Conservation (phyloP, 768 basidiomycete genomes). For the Xerocomellus chrysenteron region DNA sequence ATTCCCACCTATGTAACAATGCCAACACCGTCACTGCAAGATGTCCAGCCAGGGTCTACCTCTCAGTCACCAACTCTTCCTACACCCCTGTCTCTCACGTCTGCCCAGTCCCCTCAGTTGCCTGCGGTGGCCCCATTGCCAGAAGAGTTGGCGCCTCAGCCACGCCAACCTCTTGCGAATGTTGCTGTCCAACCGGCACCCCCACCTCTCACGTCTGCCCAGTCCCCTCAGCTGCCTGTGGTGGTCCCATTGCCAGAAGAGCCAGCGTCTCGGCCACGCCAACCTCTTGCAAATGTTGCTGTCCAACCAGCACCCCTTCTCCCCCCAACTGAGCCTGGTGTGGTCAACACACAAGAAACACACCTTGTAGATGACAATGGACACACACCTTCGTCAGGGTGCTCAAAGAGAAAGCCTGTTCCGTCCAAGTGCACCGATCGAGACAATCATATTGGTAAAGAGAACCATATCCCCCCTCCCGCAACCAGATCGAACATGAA, state of each 20-base stretch:
- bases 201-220: neutral
- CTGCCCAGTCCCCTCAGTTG: too few relatives aligned
- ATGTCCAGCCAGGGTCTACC: too few relatives aligned
- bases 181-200: neutral
- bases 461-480: neutral
- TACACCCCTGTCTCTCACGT: neutral
- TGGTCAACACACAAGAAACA: neutral
- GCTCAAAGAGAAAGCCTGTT: neutral
- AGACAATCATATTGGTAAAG: neutral
- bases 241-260: too few relatives aligned
- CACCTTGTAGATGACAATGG: neutral
- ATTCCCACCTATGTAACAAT: too few relatives aligned
- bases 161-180: neutral
- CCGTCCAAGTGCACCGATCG: neutral
- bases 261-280: neutral
- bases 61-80: neutral
- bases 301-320: neutral
- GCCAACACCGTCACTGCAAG: too few relatives aligned
- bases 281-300: neutral
- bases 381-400: neutral
- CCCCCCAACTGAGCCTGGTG: neutral
- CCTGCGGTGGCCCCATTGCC: too few relatives aligned
- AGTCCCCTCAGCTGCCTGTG: too few relatives aligned
- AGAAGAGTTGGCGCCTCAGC: too few relatives aligned
- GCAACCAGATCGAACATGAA: too few relatives aligned